phyloP scores from a whole-genome alignment of 2,329 filamentous ascomycete genomes.

The Cordyceps farinosa region DNA sequence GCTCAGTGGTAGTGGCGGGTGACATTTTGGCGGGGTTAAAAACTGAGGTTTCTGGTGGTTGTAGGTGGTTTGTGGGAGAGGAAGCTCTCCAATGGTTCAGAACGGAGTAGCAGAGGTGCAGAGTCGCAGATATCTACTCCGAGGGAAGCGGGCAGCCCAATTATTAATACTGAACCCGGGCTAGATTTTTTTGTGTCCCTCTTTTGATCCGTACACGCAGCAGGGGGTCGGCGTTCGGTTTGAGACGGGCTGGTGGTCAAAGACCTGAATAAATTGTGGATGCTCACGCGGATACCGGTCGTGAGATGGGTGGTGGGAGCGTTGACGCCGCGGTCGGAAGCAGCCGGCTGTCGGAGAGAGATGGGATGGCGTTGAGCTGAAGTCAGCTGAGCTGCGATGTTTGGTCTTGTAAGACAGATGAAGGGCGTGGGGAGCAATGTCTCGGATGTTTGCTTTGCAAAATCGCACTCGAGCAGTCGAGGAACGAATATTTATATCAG shows the following conservation, averaged over 20 bases:
- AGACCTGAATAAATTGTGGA: slow-evolving; percentile 14
- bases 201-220: slow-evolving; percentile 8
- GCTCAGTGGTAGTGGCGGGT: slow-evolving; percentile 37
- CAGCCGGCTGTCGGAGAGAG: slow-evolving; percentile 11
- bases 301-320: slow-evolving; percentile 8
- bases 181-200: slow-evolving; percentile 11
- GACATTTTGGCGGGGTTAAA: slow-evolving; percentile 24
- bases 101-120: slow-evolving; percentile 7
- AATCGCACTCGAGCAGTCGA: not conserved
- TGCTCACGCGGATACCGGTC: slow-evolving; percentile 14
- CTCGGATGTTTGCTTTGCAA: not conserved
- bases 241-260: slow-evolving; percentile 4
- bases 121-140: slow-evolving; percentile 4
- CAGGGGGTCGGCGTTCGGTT: slow-evolving; percentile 14
- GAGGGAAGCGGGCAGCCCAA: slow-evolving; percentile 2
- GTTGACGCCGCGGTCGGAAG: slow-evolving; percentile 3
- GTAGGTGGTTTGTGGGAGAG: not conserved
- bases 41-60: not conserved
- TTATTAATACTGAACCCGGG: slow-evolving; percentile 13
- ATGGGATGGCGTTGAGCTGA: slow-evolving; percentile 6
- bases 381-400: slow-evolving; percentile 8
- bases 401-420: not conserved
- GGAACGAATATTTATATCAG: not conserved
- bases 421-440: not conserved
- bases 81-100: not conserved